Evolutionary conservation across 495 filamentous ascomycete species (phyloP).

Genomic region (Melanomma pulvis-pyrius): DNA sequence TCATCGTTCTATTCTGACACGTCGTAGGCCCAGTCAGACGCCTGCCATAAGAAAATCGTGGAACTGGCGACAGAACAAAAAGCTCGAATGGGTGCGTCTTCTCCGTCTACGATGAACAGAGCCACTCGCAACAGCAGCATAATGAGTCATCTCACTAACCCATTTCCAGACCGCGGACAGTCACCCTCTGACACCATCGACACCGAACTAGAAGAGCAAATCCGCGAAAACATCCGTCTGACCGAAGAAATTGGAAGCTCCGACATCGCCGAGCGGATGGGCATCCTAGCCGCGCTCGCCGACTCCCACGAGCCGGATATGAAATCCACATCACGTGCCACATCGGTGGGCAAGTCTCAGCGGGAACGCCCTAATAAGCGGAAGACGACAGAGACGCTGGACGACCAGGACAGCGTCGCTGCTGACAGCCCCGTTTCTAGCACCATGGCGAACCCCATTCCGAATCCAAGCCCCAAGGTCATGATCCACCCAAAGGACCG

Average conservation of each 20-base stretch:
- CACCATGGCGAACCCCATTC: constrained; percentile 11
- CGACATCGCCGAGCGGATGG: constrained; percentile 58
- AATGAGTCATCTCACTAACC: not conserved
- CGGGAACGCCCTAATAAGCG: constrained; percentile 62
- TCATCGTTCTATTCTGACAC: not conserved
- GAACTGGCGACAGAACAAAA: constrained; percentile 55
- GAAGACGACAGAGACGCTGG: constrained; percentile 50
- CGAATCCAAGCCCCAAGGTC: constrained; percentile 36
- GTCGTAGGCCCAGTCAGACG: constrained; percentile 44
- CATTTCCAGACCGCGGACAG: constrained; percentile 22
- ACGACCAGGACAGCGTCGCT: constrained; percentile 38
- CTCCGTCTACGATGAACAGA: not conserved
- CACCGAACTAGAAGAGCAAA: constrained; percentile 57
- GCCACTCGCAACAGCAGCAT: not conserved
- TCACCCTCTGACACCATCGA: constrained; percentile 40
- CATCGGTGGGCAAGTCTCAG: constrained; percentile 47
- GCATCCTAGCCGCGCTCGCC: constrained; percentile 62
- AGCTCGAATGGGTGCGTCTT: constrained; percentile 15
- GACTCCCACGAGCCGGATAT: constrained; percentile 61
- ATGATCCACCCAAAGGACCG: constrained; percentile 19
- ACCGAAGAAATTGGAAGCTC: constrained; percentile 64
- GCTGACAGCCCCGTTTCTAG: constrained; percentile 31
- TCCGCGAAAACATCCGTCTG: constrained; percentile 65
- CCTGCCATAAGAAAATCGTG: constrained; percentile 56
- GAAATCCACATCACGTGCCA: constrained; percentile 43